Base-by-base conservation (phyloP, 177 flowering plant genomes). In the Vitis hybrid region DNA sequence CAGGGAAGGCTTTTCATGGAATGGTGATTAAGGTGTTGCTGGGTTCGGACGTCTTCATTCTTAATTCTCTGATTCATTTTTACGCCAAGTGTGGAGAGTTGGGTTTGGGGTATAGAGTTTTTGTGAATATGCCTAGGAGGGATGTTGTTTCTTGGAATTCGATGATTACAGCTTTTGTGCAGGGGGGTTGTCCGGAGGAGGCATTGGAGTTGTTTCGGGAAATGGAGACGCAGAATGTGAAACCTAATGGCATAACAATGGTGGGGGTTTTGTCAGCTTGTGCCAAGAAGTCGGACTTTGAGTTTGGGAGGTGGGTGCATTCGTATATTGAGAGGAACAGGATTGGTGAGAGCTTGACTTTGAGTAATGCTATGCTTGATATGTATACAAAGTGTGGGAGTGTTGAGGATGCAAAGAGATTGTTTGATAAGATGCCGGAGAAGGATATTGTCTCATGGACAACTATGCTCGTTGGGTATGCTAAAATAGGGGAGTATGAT, bases 131-230 rank as follows among this genome's bases (percentile, higher is more conserved):
- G 65, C 75, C 78, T 2, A 24, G 69, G 10, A 91, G 82, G 66
- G 93, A 90, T 74, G 86, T 83, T 50, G 89, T 86, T 55, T 86
- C 97, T 15, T 91, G 94, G 91, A 90, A 84, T 70, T 77, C 94
- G n/a, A 79, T 91, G 82, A 90, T 91, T 58, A 77, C 79, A 8
- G 91, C 82, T 40, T 85, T 80, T 72, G 89, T 76, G 1, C 84
- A 81, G 63, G 80, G 75, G 0, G 88, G 75, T 11, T 70, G 52
- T 52, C 73, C 77, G 1, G 81, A 79, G 6, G 80, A 82, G 75
- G 92, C 88, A 1, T 65, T 89, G 69, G 80, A 80, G 65, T 56
- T 84, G 77, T 92, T 92, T 77, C 66, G 12, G 9, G 60, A 3
- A 19, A 92, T 92, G 97, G 78, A 75, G 68, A 67, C 0, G 55